Base-by-base conservation (phyloP, 441 rosid genomes). In the Macaranga tanarius region DNA sequence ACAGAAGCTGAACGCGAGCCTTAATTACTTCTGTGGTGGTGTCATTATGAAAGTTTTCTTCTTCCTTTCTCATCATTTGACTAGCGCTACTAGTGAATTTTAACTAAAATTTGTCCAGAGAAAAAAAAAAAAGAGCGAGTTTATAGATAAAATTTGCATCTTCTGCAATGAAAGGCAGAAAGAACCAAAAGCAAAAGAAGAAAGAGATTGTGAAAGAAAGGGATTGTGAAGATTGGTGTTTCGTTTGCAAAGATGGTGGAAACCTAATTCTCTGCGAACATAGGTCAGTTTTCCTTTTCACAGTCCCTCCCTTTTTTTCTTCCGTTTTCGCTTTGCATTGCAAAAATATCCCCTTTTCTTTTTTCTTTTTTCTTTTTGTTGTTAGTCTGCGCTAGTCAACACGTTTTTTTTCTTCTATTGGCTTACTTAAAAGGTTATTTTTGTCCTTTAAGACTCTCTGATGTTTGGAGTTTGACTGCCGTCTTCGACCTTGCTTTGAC, bases 201-300 rank as follows among this genome's bases (percentile, higher is more conserved):
- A 31, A 40, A 5, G 52, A 57, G 34, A 57, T 67, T 26, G 73
- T 67, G 16, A 72, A 70, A 34, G 78, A 74, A 52, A 65, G 75
- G 73, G 75, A 83, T 34, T 64, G 40, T 56, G 89, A 86, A 56
- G 89, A 86, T 58, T 84, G 82, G 82, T 86, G 89, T 67, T 84
- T 86, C 67, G 64, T 76, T 62, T 86, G 89, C 77, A 84, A 86
- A 51, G 89, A 86, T 34, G 89, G 89, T 10, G 89, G 89, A 61
- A 76, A 73, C 44, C 80, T 86, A 22, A 76, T 84, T 15, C 75
- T 84, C 58, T 86, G 89, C 72, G 89, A 86, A n/a, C 65, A 73
- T 55, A 62, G 52, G 89, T 84, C 45, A 67, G 79, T 70, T 63
- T 54, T 42, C 1, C 20, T 1, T 42, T 1, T 12, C 23, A 20